Percentiles rank a stretch among this genome's conserved stretches.
phyloP scores from a whole-genome alignment of 1,139 yeast species.

The Nakaseomyces kungkrabaensis region DNA sequence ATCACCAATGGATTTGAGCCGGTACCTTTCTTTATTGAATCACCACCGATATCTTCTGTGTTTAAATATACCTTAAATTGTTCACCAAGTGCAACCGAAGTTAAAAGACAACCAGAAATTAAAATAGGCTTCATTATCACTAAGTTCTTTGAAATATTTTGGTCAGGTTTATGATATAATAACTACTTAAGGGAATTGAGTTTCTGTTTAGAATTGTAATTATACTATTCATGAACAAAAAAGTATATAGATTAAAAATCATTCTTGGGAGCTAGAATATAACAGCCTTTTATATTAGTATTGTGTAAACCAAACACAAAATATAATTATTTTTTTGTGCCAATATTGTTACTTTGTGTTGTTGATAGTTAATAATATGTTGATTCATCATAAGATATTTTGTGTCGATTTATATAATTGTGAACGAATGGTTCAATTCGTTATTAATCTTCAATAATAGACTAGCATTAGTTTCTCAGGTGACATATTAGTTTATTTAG shows the following conservation, averaged over 20 bases:
- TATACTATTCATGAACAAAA: no score
- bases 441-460: no score
- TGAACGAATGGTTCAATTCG: background rate
- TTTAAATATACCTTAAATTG: slow-evolving; percentile 10
- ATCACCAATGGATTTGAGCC: slow-evolving; percentile 12
- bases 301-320: background rate
- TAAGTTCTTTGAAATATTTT: background rate
- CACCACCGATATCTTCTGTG: slow-evolving; percentile 19
- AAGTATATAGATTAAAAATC: no score
- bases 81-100: slow-evolving; percentile 8
- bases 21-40: slow-evolving; percentile 7
- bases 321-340: background rate
- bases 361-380: no score
- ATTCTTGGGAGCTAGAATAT: no score
- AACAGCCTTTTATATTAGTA: background rate
- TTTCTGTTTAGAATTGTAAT: no score
- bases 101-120: slow-evolving; percentile 2
- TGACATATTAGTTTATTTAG: no score
- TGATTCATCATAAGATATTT: background rate
- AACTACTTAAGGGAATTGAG: no score
- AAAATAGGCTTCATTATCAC: slow-evolving; percentile 10
- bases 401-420: background rate
- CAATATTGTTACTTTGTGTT: background rate
- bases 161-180: no score
- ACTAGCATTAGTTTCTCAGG: no score